These are phyloP conservation scores for Corylus avellana DNA, from an alignment of 306 rosid genomes.

Conservation along the genomic window DNA sequence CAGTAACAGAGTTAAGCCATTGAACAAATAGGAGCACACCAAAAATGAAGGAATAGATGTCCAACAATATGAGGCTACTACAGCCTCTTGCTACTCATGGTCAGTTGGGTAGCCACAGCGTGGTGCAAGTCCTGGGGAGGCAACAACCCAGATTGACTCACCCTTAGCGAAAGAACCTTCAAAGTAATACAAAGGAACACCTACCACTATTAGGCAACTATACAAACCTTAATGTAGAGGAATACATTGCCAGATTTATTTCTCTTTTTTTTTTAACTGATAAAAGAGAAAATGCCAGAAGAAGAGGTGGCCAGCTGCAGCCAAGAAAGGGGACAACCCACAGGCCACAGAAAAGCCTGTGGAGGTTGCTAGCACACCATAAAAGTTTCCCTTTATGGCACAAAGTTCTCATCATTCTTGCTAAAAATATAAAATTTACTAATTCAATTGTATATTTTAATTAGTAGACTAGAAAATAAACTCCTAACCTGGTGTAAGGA, in stretches of 20 bases:
- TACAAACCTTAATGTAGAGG: not conserved
- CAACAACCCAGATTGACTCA: not conserved
- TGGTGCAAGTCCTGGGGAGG: not conserved
- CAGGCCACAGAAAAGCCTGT: not conserved
- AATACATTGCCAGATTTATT: not conserved
- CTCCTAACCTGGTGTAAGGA: conserved; percentile 55
- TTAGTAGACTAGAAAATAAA: conserved; percentile 11
- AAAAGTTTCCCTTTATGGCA: not conserved
- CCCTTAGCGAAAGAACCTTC: not conserved
- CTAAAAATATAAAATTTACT: not conserved
- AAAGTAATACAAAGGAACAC: not conserved
- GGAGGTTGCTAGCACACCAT: not conserved
- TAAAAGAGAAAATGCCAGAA: not conserved
- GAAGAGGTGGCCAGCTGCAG: not conserved
- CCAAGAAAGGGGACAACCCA: not conserved
- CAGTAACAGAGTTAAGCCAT: not conserved
- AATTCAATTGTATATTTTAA: not conserved
- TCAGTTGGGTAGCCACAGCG: not conserved
- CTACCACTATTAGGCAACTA: not conserved
- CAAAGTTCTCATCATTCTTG: not conserved
- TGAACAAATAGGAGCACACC: not conserved
- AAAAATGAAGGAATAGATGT: not conserved
- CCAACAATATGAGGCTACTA: not conserved
- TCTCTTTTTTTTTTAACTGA: not conserved
- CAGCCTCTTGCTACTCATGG: not conserved